A percentile compares a stretch with the other conserved stretches of the same genome.
Conservation (phyloP, 1,284 basidiomycete species). For the Wallemia mellicola region DNA sequence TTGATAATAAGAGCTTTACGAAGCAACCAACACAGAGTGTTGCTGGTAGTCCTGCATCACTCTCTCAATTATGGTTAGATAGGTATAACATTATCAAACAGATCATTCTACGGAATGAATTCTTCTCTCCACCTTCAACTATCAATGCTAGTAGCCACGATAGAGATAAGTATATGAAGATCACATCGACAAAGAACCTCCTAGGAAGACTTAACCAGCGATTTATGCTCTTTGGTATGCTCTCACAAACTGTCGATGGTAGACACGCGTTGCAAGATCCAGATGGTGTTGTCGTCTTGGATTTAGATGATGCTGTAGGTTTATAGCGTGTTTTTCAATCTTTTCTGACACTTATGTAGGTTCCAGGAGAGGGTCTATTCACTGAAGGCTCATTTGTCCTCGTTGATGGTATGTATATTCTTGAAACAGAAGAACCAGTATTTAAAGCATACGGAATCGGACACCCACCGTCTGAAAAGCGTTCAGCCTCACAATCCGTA, state of each 20-base stretch:
- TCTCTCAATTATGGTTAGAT: conserved; percentile 32
- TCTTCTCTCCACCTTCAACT: conserved; percentile 70
- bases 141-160: conserved; percentile 44
- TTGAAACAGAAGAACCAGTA: conserved; percentile 7
- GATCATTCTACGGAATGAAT: conserved; percentile 68
- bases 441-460: conserved; percentile 77
- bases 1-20: conserved; percentile 53
- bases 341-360: conserved; percentile 21
- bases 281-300: conserved; percentile 66
- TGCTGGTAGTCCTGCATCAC: conserved; percentile 50
- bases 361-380: conserved; percentile 83
- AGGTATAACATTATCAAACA: conserved; percentile 63
- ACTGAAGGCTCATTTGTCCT: conserved; percentile 87
- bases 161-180: conserved; percentile 55
- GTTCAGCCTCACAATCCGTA: conserved; percentile 32
- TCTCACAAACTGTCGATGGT: conserved; percentile 65
- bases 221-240: conserved; percentile 80
- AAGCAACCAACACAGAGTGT: conserved; percentile 32
- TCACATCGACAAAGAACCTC: conserved; percentile 86
- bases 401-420: conserved; percentile 64
- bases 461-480: conserved; percentile 77
- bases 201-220: conserved; percentile 66
- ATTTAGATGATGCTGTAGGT: conserved; percentile 57
- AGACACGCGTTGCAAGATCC: conserved; percentile 71
- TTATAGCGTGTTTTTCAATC: neutral